Evolutionary conservation across 257 asterid genomes (phyloP), one percentile per base, ranked within the genome.

Genomic region (Vinca minor): DNA sequence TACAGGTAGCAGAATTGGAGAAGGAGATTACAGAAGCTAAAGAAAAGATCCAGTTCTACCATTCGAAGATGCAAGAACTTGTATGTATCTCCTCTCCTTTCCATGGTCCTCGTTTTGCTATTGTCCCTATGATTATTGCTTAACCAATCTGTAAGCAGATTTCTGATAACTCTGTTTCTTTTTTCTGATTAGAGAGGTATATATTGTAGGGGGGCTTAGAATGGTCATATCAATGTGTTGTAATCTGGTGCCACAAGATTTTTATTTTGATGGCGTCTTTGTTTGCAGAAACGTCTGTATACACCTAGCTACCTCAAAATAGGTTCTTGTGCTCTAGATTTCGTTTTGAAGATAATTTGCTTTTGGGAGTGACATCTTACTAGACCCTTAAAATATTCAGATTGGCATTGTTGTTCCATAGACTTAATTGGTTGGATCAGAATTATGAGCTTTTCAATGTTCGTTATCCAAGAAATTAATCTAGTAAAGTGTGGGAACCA

Each of bases 41-140:
- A 74, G 93, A 86, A 76, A 93, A 93, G 81, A 78, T 74, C 82
- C 91, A 87, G 68, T 89, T 81, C 82, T 93, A 74, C 80, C 99
- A 83, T 71, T 70, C 84, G 50, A 89, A 93, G 83, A 93, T 89
- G 99, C 99, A 93, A 76, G 99, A 93, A 77, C 88, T 93, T 64
- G 99, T 93, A 84, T 80, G 99, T 84, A 70, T 69, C 36, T 41
- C 34, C 57, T 64, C 65, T 68, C 49, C 42, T 45, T 34, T n/a
- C 56, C 18, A 7, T 8, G 13, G 64, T 18, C 11, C 15, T 55
- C 31, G 25, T 52, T 66, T 4, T 35, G 48, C 50, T 62, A 26
- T 25, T 42, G 23, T 44, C 60, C n/a, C 21, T 41, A 26, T 44
- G 44, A 11, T 62, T 21, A 21, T 11, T 14, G 36, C n/a, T 34